Evolutionary conservation across 306 rosid species (phyloP).

Genomic region (Trifolium subterraneum): DNA sequence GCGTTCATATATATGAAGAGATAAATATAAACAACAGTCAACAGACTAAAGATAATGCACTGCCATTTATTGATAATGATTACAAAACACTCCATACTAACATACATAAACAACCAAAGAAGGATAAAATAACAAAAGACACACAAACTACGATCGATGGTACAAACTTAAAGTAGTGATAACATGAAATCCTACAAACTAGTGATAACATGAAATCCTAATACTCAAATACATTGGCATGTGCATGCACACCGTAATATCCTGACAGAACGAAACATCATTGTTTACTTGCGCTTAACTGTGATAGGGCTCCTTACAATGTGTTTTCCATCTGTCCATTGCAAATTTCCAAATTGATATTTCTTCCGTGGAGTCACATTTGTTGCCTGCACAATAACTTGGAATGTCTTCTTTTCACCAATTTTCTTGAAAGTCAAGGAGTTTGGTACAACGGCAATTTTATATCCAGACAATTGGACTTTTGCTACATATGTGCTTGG

Average conservation of each 20-base stretch:
- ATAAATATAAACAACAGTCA: not conserved
- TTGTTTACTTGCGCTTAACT: conserved; percentile 34
- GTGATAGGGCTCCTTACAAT: conserved; percentile 61
- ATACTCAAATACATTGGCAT: not conserved
- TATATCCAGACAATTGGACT: conserved; percentile 49
- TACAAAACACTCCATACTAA: not conserved
- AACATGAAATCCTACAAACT: not conserved
- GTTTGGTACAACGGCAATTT: conserved; percentile 49
- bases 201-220: conserved; percentile 14
- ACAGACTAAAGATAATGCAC: not conserved
- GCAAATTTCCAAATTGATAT: conserved; percentile 40
- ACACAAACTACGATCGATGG: not conserved
- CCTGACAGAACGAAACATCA: not conserved
- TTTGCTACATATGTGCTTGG: conserved; percentile 57
- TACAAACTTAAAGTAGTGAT: not conserved
- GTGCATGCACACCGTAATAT: too few relatives aligned
- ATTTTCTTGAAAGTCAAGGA: conserved; percentile 46
- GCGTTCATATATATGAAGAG: conserved; percentile 6
- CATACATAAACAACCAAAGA: not conserved
- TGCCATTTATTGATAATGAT: conserved; percentile 7
- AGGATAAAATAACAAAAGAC: not conserved
- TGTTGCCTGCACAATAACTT: conserved; percentile 41
- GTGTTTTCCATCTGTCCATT: conserved; percentile 62
- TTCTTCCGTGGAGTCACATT: conserved; percentile 14
- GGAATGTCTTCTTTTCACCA: conserved; percentile 64